Conservation (phyloP, 768 basidiomycete species). For the Termitomyces sp. region DNA sequence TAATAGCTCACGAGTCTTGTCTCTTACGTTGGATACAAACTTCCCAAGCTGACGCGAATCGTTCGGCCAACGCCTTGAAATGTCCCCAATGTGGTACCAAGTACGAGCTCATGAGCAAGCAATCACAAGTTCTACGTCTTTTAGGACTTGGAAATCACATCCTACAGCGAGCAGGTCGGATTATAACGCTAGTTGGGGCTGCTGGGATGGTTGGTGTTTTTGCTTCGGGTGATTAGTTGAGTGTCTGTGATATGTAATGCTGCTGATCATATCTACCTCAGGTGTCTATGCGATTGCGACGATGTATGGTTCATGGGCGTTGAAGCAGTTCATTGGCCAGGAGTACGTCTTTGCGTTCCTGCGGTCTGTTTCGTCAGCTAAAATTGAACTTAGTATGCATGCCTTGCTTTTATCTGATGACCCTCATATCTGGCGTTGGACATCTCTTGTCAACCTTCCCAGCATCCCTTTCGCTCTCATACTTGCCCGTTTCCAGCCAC, state of each 20-base stretch:
- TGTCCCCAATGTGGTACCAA: slow-evolving; percentile 70
- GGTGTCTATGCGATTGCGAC: slow-evolving; percentile 46
- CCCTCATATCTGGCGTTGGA: slow-evolving; percentile 69
- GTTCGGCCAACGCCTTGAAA: slow-evolving; percentile 63
- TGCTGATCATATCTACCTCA: slow-evolving; percentile 8
- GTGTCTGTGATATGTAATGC: slow-evolving; percentile 5
- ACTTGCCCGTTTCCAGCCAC: slow-evolving; percentile 46
- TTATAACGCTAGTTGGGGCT: slow-evolving; percentile 44
- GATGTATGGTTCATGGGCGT: slow-evolving; percentile 67
- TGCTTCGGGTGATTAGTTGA: slow-evolving; percentile 45
- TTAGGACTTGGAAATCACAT: slow-evolving; percentile 45
- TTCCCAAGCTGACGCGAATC: slow-evolving; percentile 49
- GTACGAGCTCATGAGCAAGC: slow-evolving; percentile 65
- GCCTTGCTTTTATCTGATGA: slow-evolving; percentile 61
- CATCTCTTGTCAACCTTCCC: slow-evolving; percentile 70
- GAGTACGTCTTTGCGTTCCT: slow-evolving; percentile 37
- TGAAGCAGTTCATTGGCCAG: slow-evolving; percentile 61
- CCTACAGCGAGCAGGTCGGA: slow-evolving; percentile 44
- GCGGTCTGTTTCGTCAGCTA: not conserved
- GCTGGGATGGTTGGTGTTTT: slow-evolving; percentile 48
- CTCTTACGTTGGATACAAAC: slow-evolving; percentile 76
- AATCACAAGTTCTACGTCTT: slow-evolving; percentile 44
- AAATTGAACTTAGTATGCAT: slow-evolving; percentile 43
- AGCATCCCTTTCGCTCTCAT: slow-evolving; percentile 65
- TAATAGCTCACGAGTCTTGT: slow-evolving; percentile 76